Evolutionary conservation across 2,329 filamentous ascomycete genomes (phyloP).

Genomic region (Chaetomium strumarium): DNA sequence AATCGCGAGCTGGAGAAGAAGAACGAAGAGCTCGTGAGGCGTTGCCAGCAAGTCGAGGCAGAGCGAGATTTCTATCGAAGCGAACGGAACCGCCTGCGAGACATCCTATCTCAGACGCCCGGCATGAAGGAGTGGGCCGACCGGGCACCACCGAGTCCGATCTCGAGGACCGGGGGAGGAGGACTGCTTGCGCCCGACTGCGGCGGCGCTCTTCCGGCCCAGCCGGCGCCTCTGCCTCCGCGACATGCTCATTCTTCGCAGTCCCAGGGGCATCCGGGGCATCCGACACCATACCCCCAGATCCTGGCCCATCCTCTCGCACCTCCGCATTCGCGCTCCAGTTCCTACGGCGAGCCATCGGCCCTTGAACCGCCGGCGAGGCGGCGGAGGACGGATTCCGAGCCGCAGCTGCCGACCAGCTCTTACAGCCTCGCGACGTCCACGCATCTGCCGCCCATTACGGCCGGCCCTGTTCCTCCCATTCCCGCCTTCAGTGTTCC

Average conservation of each 20-base stretch:
- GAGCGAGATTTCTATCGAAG: constrained; percentile 68
- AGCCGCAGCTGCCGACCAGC: constrained; percentile 37
- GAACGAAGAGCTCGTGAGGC: constrained; percentile 51
- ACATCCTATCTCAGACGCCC: constrained; percentile 57
- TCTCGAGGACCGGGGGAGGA: constrained; percentile 22
- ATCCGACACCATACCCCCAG: constrained; percentile 26
- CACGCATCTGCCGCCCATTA: constrained; percentile 37
- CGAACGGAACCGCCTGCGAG: constrained; percentile 66
- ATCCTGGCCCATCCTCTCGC: constrained; percentile 23
- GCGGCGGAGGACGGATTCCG: constrained; percentile 44
- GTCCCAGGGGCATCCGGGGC: constrained; percentile 24
- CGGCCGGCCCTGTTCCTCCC: constrained; percentile 31
- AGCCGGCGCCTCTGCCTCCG: not conserved
- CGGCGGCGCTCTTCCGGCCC: constrained; percentile 30
- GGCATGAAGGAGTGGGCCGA: constrained; percentile 48
- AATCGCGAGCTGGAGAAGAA: constrained; percentile 56
- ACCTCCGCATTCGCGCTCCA: constrained; percentile 22
- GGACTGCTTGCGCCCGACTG: constrained; percentile 34
- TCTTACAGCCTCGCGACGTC: constrained; percentile 37
- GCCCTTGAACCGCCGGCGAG: constrained; percentile 42
- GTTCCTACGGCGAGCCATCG: constrained; percentile 32
- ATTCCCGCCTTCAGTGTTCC: constrained; percentile 34
- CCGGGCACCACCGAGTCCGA: constrained; percentile 29
- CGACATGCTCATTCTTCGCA: constrained; percentile 8
- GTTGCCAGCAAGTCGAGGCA: constrained; percentile 48